phyloP scores from a whole-genome alignment of 2,329 filamentous ascomycete species.

The Aspergillus ochraceus region DNA sequence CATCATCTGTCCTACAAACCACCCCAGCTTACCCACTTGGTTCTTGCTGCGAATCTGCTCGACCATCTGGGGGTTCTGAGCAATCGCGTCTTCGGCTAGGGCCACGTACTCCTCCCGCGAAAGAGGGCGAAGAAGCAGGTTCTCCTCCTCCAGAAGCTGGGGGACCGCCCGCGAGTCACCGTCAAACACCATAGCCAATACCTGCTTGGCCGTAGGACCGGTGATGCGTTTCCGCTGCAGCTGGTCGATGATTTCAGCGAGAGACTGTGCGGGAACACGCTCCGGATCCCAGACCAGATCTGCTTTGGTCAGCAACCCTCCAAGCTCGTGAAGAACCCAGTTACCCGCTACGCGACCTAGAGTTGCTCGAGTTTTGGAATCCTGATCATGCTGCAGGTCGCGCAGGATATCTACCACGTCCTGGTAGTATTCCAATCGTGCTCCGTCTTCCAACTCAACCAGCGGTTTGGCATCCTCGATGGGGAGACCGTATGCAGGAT shows the following conservation, averaged over 20 bases:
- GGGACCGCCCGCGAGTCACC: slow-evolving; percentile 50
- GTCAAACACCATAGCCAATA: slow-evolving; percentile 58
- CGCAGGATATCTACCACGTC: slow-evolving; percentile 43
- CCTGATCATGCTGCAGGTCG: slow-evolving; percentile 25
- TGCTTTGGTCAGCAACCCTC: slow-evolving; percentile 60
- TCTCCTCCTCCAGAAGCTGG: slow-evolving; percentile 58
- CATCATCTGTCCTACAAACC: slow-evolving; percentile 70
- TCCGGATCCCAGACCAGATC: slow-evolving; percentile 45
- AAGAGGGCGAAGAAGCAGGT: slow-evolving; percentile 56
- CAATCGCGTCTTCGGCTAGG: slow-evolving; percentile 55
- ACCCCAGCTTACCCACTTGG: slow-evolving; percentile 65
- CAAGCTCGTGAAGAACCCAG: slow-evolving; percentile 75
- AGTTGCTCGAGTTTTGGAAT: slow-evolving; percentile 29
- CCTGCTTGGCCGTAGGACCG: slow-evolving; percentile 59
- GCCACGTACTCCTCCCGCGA: slow-evolving; percentile 56
- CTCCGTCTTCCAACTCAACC: slow-evolving; percentile 73
- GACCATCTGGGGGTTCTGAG: slow-evolving; percentile 58
- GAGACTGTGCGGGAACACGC: slow-evolving; percentile 41
- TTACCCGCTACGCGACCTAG: slow-evolving; percentile 57
- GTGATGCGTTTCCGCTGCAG: slow-evolving; percentile 49
- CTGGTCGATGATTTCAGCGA: slow-evolving; percentile 48
- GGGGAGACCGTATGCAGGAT: slow-evolving; percentile 65
- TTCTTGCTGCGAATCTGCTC: slow-evolving; percentile 59
- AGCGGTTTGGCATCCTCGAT: slow-evolving; percentile 82
- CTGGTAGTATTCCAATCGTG: slow-evolving; percentile 75